Percentiles rank a stretch among this genome's conserved stretches.
Evolutionary conservation across 768 basidiomycete genomes (phyloP).

Genomic region (Trametes maxima): DNA sequence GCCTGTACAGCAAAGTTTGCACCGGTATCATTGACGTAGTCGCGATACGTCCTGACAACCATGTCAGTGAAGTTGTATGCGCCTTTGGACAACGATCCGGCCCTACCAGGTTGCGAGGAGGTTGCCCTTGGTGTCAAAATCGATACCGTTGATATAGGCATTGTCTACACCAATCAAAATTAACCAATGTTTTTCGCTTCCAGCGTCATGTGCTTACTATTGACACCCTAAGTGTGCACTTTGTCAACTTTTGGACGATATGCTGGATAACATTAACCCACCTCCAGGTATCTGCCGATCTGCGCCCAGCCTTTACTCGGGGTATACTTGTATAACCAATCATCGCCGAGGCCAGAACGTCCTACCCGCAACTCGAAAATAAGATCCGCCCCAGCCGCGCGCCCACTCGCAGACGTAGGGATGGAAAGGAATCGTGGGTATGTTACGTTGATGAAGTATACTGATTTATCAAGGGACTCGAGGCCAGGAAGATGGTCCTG

Average conservation of each 20-base stretch:
- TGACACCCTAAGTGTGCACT: conserved; percentile 33
- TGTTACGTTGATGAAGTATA: conserved; percentile 40
- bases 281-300: conserved; percentile 40
- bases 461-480: conserved; percentile 33
- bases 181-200: background rate
- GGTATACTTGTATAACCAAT: conserved; percentile 40
- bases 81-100: background rate
- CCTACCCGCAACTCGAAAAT: conserved; percentile 40
- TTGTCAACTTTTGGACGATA: too few species aligned
- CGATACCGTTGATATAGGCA: conserved; percentile 42
- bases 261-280: conserved; percentile 12
- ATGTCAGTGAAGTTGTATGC: background rate
- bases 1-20: conserved; percentile 42
- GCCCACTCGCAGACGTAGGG: conserved; percentile 1
- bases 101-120: conserved; percentile 38
- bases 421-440: conserved; percentile 38
- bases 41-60: conserved; percentile 38
- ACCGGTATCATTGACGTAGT: conserved; percentile 43
- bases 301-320: conserved; percentile 33
- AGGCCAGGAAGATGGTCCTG: conserved; percentile 40
- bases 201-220: conserved; percentile 28
- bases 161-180: conserved; percentile 30
- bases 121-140: conserved; percentile 35
- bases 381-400: conserved; percentile 29
- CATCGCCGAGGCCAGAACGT: conserved; percentile 40